Evolutionary conservation across 495 filamentous ascomycete genomes (phyloP).

Genomic region (Hypoxylon perforatum): DNA sequence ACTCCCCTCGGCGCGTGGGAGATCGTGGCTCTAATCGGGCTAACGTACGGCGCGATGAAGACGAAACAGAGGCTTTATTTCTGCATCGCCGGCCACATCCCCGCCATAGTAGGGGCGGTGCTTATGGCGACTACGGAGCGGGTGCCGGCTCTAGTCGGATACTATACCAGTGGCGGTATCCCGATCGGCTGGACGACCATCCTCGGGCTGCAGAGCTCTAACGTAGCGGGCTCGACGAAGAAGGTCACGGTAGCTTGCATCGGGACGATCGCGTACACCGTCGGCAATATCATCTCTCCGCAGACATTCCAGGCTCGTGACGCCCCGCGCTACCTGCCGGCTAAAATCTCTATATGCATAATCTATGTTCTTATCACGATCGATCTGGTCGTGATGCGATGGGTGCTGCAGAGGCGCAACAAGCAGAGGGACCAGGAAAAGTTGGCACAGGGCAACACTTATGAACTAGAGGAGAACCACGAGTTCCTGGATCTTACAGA

Average conservation of each 20-base stretch:
- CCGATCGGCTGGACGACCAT: slow-evolving; percentile 69
- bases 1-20: slow-evolving; percentile 76
- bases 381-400: slow-evolving; percentile 64
- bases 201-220: slow-evolving; percentile 69
- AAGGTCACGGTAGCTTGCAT: slow-evolving; percentile 77
- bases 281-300: slow-evolving; percentile 65
- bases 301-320: slow-evolving; percentile 47
- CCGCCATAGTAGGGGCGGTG: slow-evolving; percentile 67
- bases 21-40: slow-evolving; percentile 66
- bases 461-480: slow-evolving; percentile 74
- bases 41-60: slow-evolving; percentile 35
- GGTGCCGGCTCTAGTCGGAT: slow-evolving; percentile 72
- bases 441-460: slow-evolving; percentile 60
- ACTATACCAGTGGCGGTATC: slow-evolving; percentile 54
- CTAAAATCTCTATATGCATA: slow-evolving; percentile 74
- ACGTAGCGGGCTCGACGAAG: slow-evolving; percentile 79
- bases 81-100: slow-evolving; percentile 53
- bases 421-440: slow-evolving; percentile 70
- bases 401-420: slow-evolving; percentile 63
- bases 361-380: slow-evolving; percentile 65
- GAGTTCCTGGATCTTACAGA: slow-evolving; percentile 75
- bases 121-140: slow-evolving; percentile 70
- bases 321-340: slow-evolving; percentile 71
- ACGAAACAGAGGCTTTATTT: slow-evolving; percentile 42
- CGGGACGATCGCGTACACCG: slow-evolving; percentile 73